A percentile compares a stretch with the other conserved stretches of the same genome.
Evolutionary conservation across 345 rosid species (phyloP).

Genomic region (Conringia planisiliqua): DNA sequence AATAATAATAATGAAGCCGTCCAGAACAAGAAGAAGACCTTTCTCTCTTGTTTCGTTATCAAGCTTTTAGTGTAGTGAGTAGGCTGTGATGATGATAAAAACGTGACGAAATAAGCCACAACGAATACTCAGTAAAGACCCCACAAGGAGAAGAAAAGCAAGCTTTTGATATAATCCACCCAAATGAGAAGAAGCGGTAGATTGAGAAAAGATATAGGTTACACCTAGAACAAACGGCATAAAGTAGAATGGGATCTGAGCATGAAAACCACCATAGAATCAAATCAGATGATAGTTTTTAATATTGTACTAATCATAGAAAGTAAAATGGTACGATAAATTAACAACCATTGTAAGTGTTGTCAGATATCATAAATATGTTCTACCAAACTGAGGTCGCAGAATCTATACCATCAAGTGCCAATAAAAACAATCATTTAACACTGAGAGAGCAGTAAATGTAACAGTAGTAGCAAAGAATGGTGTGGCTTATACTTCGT

Average conservation of each 20-base stretch:
- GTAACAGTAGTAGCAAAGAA: neutral
- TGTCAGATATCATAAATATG: constrained; percentile 9
- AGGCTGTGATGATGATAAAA: constrained; percentile 9
- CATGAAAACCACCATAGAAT: constrained; percentile 44
- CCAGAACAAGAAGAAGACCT: neutral
- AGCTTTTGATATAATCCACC: neutral
- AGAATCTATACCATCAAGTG: neutral
- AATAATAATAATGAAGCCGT: neutral
- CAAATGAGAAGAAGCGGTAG: constrained; percentile 7
- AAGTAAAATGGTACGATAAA: constrained; percentile 27
- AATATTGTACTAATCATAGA: constrained; percentile 28
- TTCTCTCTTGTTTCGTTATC: constrained; percentile 4
- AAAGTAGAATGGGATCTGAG: constrained; percentile 47
- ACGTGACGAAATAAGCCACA: neutral
- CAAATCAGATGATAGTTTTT: constrained; percentile 34
- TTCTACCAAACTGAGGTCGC: constrained; percentile 14
- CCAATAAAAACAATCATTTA: constrained; percentile 11
- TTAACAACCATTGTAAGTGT: constrained; percentile 18
- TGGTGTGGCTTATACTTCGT: neutral
- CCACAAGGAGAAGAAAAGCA: neutral
- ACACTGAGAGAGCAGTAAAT: constrained; percentile 2
- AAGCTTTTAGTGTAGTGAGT: neutral
- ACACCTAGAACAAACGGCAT: constrained; percentile 27
- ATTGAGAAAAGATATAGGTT: constrained; percentile 19
- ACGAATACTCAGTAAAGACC: constrained; percentile 10